A percentile compares a stretch with the other conserved stretches of the same genome.
Conservation (phyloP, 805 yeast genomes). For the Candida yuanshanica region DNA sequence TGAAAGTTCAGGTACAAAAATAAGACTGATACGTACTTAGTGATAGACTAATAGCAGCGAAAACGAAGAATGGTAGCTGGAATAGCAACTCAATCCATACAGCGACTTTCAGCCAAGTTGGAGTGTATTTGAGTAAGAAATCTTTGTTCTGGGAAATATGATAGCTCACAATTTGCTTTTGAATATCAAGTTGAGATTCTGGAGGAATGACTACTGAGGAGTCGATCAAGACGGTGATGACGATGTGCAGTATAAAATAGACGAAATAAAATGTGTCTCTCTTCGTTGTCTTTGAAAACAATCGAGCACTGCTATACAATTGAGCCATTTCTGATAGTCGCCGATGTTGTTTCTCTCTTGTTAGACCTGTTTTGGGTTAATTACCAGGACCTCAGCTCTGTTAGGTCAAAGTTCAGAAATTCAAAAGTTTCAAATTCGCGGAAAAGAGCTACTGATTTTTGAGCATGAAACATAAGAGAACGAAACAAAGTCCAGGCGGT, state of each 20-base stretch:
- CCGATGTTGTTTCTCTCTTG: no score
- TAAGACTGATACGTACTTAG: constrained; percentile 25
- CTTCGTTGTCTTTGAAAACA: constrained; percentile 17
- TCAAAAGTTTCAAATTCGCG: no score
- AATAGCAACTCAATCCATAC: constrained; percentile 66
- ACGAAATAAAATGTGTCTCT: constrained; percentile 41
- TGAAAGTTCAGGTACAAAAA: background rate
- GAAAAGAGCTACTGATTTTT: no score
- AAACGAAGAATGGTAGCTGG: constrained; percentile 75
- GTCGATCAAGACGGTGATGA: constrained; percentile 73
- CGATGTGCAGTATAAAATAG: constrained; percentile 61
- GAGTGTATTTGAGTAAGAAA: constrained; percentile 51
- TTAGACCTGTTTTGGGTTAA: no score
- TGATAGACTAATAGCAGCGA: constrained; percentile 32
- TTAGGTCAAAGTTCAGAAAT: no score
- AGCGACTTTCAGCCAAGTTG: constrained; percentile 69
- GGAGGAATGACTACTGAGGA: constrained; percentile 63
- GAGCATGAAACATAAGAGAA: no score
- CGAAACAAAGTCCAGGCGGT: no score
- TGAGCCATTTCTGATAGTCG: no score
- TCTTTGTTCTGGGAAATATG: constrained; percentile 69
- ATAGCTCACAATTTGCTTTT: constrained; percentile 43
- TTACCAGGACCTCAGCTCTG: no score
- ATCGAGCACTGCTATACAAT: constrained; percentile 4
- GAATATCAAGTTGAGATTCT: constrained; percentile 40